phyloP scores from a whole-genome alignment of 1,284 basidiomycete genomes.

The Volvariella surrecta region DNA sequence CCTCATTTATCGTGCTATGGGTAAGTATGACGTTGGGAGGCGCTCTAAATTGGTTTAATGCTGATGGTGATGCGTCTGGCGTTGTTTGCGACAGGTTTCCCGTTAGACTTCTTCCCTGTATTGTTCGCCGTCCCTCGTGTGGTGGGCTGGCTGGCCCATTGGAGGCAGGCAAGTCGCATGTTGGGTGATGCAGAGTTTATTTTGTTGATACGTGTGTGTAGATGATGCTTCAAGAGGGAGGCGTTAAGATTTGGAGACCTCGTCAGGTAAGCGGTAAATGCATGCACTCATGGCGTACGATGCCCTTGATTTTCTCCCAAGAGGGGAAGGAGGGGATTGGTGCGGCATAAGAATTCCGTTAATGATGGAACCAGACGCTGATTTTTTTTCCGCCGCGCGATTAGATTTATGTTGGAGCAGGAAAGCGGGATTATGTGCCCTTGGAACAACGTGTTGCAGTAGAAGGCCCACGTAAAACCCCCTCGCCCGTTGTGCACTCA shows the following conservation, averaged over 20 bases:
- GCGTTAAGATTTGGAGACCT: slow-evolving; percentile 88
- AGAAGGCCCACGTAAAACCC: slow-evolving; percentile 45
- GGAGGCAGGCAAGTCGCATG: slow-evolving; percentile 54
- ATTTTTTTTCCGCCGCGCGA: not conserved
- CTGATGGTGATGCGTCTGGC: not conserved
- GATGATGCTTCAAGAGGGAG: slow-evolving; percentile 84
- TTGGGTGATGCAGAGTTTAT: not conserved
- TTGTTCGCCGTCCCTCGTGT: slow-evolving; percentile 85
- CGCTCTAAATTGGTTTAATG: no score
- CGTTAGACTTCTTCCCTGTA: slow-evolving; percentile 86
- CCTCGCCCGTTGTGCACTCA: slow-evolving; percentile 62
- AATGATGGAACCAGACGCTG: no score
- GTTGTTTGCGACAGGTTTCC: slow-evolving; percentile 60
- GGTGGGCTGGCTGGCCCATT: slow-evolving; percentile 85
- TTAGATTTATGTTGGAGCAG: slow-evolving; percentile 66
- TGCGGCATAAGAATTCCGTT: no score
- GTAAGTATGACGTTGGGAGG: slow-evolving; percentile 29
- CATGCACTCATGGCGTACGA: slow-evolving; percentile 5
- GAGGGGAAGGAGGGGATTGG: no score
- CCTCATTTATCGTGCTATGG: slow-evolving; percentile 83
- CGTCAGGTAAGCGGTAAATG: slow-evolving; percentile 47
- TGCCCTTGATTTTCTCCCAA: slow-evolving; percentile 5
- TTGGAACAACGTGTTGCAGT: slow-evolving; percentile 51
- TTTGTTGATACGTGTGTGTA: slow-evolving; percentile 18
- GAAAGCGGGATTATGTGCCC: slow-evolving; percentile 65